phyloP scores from a whole-genome alignment of 495 filamentous ascomycete species.

The Neurospora sp. region DNA sequence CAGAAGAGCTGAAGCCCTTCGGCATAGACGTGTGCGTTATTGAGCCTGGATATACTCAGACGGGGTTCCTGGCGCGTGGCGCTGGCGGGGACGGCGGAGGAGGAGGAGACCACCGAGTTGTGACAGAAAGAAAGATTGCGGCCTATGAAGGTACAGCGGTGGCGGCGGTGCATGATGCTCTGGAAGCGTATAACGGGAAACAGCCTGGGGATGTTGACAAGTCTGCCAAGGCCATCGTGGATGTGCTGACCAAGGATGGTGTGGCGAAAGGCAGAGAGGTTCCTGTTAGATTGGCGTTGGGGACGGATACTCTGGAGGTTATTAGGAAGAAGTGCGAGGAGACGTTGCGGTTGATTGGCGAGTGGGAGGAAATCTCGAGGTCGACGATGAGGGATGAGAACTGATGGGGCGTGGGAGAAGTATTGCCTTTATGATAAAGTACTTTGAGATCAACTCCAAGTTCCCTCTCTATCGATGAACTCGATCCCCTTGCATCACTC shows the following conservation, averaged over 20 bases:
- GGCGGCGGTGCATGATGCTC: slow-evolving; percentile 6
- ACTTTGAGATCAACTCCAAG: neutral
- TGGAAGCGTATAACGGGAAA: slow-evolving; percentile 18
- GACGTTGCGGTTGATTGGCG: slow-evolving; percentile 22
- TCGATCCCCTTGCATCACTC: neutral
- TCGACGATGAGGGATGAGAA: slow-evolving; percentile 1
- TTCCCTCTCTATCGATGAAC: neutral
- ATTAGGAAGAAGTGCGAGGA: slow-evolving; percentile 21
- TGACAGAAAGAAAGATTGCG: slow-evolving; percentile 19
- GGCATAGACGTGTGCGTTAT: slow-evolving; percentile 33
- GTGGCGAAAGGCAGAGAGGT: slow-evolving; percentile 24
- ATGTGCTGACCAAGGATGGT: slow-evolving; percentile 32
- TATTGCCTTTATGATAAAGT: neutral
- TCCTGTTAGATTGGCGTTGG: slow-evolving; percentile 23
- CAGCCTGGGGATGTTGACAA: slow-evolving; percentile 38
- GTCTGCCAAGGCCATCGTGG: slow-evolving; percentile 34
- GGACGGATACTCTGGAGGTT: slow-evolving; percentile 20
- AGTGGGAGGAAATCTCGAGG: slow-evolving; percentile 25
- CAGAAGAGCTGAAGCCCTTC: slow-evolving; percentile 32
- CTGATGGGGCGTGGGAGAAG: neutral
- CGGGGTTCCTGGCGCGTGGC: slow-evolving; percentile 16
- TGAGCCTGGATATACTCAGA: slow-evolving; percentile 40
- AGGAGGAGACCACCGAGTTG: slow-evolving; percentile 12
- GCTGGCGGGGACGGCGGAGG: slow-evolving; percentile 1
- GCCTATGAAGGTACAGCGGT: slow-evolving; percentile 20